Evolutionary conservation across 768 basidiomycete genomes (phyloP).

Genomic region (Neoboletus subvelutipes): DNA sequence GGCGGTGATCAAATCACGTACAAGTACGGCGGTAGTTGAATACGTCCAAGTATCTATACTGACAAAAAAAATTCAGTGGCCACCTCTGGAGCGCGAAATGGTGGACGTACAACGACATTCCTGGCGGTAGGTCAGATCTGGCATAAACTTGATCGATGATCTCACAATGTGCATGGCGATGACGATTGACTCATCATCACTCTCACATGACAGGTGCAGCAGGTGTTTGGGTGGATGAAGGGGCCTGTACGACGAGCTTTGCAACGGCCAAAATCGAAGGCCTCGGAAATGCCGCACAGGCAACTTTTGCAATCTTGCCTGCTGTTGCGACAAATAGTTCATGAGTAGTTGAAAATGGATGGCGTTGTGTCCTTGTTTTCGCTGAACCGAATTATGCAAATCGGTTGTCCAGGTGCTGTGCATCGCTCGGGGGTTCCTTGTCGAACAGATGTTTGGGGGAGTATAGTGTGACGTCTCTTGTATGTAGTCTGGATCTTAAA

Average conservation of each 20-base stretch:
- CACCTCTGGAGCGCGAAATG: slow-evolving; percentile 50
- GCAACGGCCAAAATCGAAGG: slow-evolving; percentile 1
- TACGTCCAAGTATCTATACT: background rate
- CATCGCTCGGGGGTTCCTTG: background rate
- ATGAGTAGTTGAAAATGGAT: background rate
- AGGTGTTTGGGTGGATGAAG: slow-evolving; percentile 18
- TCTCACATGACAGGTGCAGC: slow-evolving; percentile 7
- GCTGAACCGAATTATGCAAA: too few species aligned
- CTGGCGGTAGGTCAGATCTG: slow-evolving; percentile 31
- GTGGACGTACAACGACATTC: slow-evolving; percentile 46
- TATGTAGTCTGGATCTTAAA: too few species aligned
- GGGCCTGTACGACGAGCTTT: slow-evolving; percentile 7
- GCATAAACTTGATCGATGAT: background rate
- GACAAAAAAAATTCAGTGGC: slow-evolving; percentile 32
- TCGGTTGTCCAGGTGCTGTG: background rate
- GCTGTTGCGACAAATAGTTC: background rate
- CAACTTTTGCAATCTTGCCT: background rate
- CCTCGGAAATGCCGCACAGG: slow-evolving; percentile 1
- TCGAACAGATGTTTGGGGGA: background rate
- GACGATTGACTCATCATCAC: background rate
- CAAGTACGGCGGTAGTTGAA: slow-evolving; percentile 30
- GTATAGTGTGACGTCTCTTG: background rate
- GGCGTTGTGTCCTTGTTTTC: background rate
- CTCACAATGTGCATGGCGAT: too few species aligned
- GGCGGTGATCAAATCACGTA: slow-evolving; percentile 46